Percentiles rank a stretch among this genome's conserved stretches.
These are phyloP conservation scores for Pythium coloratum DNA, from an alignment of 352 stramenopile species.

Conservation along the genomic window DNA sequence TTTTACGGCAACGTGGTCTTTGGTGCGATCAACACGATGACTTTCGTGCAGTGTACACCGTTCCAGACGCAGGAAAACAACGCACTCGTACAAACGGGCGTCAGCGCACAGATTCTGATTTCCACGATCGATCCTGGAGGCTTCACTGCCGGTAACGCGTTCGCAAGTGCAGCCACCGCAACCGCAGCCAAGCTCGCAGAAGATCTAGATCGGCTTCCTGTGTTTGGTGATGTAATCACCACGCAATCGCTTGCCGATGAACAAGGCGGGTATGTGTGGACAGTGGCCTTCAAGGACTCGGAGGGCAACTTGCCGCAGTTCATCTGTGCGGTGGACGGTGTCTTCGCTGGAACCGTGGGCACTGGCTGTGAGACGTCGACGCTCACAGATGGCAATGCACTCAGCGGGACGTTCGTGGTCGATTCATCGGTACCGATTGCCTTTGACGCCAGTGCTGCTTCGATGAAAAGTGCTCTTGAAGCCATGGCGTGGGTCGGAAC, in stretches of 20 bases:
- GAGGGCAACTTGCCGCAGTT: conserved; percentile 72
- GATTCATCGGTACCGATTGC: conserved; percentile 57
- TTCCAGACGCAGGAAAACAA: conserved; percentile 78
- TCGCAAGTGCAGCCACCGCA: conserved; percentile 39
- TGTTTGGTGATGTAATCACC: conserved; percentile 63
- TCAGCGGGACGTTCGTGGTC: conserved; percentile 72
- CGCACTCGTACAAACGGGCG: conserved; percentile 37
- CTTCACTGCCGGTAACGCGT: conserved; percentile 50
- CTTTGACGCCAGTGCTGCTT: conserved; percentile 50
- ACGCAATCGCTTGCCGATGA: conserved; percentile 63
- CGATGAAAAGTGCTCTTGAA: conserved; percentile 53
- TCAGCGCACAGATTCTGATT: conserved; percentile 35
- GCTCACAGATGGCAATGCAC: conserved; percentile 69
- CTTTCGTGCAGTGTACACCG: conserved; percentile 29
- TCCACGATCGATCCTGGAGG: conserved; percentile 51
- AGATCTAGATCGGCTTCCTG: conserved; percentile 52
- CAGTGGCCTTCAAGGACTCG: conserved; percentile 65
- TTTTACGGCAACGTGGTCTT: conserved; percentile 78
- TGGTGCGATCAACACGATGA: conserved; percentile 30
- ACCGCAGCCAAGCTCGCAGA: conserved; percentile 46
- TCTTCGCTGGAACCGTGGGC: conserved; percentile 31
- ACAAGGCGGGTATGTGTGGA: conserved; percentile 77
- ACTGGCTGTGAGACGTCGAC: conserved; percentile 57
- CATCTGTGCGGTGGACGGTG: conserved; percentile 55
- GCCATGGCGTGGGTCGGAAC: conserved; percentile 58